Conservation (phyloP, 2,329 filamentous ascomycete species). For the Curvularia eragrostidis region DNA sequence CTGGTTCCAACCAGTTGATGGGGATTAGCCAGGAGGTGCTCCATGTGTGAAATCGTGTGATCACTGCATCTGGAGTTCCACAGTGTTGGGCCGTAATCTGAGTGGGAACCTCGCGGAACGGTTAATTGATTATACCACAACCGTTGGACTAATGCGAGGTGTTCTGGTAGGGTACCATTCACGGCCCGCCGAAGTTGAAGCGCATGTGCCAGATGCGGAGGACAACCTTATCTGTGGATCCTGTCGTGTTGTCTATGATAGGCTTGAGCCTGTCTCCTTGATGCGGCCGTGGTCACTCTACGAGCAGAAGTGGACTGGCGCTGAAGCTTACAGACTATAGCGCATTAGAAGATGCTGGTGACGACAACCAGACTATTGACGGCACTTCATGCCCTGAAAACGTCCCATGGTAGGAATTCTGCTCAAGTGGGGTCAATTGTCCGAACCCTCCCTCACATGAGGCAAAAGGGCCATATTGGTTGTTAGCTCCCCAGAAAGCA, state of each 20-base stretch:
- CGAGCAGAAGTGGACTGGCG: constrained; percentile 8
- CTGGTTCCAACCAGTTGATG: neutral
- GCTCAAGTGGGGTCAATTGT: constrained; percentile 30
- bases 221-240: neutral
- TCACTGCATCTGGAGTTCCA: constrained; percentile 11
- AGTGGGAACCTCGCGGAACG: constrained; percentile 5
- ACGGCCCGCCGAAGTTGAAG: constrained; percentile 5
- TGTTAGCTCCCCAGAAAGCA: constrained; percentile 16
- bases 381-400: constrained; percentile 25
- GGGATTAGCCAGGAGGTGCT: neutral
- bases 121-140: constrained; percentile 15
- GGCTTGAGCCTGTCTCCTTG: neutral
- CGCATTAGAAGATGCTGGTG: constrained; percentile 1
- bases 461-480: constrained; percentile 4
- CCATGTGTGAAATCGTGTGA: constrained; percentile 9
- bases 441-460: constrained; percentile 19
- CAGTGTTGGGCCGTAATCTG: constrained; percentile 4
- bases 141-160: constrained; percentile 27
- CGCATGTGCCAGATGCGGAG: neutral
- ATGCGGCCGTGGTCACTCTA: constrained; percentile 2
- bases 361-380: constrained; percentile 18
- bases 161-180: constrained; percentile 26
- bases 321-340: constrained; percentile 6
- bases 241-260: neutral
- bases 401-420: constrained; percentile 28